These are phyloP conservation scores for Solanum okadae DNA, from an alignment of 257 asterid genomes.

Conservation along the genomic window DNA sequence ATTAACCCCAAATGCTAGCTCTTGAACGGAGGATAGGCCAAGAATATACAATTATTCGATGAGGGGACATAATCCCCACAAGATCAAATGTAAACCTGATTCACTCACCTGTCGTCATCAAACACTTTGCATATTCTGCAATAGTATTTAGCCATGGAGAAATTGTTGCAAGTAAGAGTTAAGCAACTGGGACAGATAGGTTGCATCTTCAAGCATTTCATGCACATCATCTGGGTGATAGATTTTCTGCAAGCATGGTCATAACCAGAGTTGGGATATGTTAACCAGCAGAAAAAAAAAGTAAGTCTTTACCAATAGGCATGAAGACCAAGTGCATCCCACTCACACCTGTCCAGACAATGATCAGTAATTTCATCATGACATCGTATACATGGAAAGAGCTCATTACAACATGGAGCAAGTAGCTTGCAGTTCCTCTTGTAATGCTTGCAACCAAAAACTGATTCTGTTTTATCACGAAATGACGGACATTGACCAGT, in stretches of 20 bases:
- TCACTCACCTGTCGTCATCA: constrained; percentile 68
- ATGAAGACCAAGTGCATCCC: constrained; percentile 1
- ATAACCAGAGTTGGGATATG: constrained; percentile 9
- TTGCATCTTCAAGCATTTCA: constrained; percentile 71
- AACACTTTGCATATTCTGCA: constrained; percentile 76
- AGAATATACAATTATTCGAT: background rate
- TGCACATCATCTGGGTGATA: constrained; percentile 75
- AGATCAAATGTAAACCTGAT: background rate
- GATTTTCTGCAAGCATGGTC: constrained; percentile 48
- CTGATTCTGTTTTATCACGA: constrained; percentile 29
- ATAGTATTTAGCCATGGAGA: constrained; percentile 73
- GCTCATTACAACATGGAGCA: constrained; percentile 70
- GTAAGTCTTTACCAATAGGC: background rate
- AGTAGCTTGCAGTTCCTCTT: constrained; percentile 74
- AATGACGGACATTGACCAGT: constrained; percentile 60
- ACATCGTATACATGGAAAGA: constrained; percentile 79
- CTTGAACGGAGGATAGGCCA: background rate
- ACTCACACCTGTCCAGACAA: constrained; percentile 60
- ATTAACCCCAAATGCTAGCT: background rate
- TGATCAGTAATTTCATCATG: constrained; percentile 80
- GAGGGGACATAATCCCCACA: background rate
- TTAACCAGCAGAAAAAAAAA: background rate
- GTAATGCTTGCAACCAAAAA: constrained; percentile 77
- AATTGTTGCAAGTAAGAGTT: constrained; percentile 42
- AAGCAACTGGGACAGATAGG: constrained; percentile 50